Conservation (phyloP, 805 yeast genomes). For the Saccharomycopsis sp. region DNA sequence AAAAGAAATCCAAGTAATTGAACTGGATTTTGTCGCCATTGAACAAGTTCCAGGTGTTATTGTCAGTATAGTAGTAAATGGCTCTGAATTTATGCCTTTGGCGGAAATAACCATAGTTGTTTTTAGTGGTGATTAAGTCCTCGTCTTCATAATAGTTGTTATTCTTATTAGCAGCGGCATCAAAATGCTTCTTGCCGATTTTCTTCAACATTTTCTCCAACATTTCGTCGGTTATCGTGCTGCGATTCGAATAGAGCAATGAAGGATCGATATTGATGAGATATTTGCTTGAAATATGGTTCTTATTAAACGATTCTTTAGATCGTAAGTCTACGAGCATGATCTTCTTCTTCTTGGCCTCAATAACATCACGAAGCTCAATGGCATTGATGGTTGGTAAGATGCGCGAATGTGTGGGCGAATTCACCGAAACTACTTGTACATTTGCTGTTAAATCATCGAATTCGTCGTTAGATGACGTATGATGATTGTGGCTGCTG, state of each 20-base stretch:
- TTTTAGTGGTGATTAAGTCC: slow-evolving; percentile 14
- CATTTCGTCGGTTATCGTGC: slow-evolving; percentile 10
- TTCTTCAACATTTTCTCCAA: slow-evolving; percentile 15
- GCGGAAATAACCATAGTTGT: slow-evolving; percentile 18
- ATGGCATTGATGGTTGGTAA: neutral
- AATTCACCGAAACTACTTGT: slow-evolving; percentile 1
- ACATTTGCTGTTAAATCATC: slow-evolving; percentile 6
- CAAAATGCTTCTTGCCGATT: slow-evolving; percentile 6
- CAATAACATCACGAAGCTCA: neutral
- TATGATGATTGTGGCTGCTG: neutral
- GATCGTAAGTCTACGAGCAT: slow-evolving; percentile 17
- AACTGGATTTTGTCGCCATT: slow-evolving; percentile 9
- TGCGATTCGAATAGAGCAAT: slow-evolving; percentile 3
- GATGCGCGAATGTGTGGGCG: neutral
- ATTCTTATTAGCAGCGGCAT: slow-evolving; percentile 2
- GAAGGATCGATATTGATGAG: slow-evolving; percentile 16
- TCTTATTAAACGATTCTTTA: slow-evolving; percentile 14
- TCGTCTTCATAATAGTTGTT: slow-evolving; percentile 10
- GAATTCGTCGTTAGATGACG: neutral
- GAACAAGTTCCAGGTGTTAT: slow-evolving; percentile 14
- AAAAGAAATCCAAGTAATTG: slow-evolving; percentile 17
- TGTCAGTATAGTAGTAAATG: slow-evolving; percentile 19
- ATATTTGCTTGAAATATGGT: slow-evolving; percentile 18
- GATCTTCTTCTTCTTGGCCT: slow-evolving; percentile 13
- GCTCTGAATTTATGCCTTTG: slow-evolving; percentile 19